Evolutionary conservation across 768 basidiomycete genomes (phyloP).

Genomic region (Boletus rubropictus): DNA sequence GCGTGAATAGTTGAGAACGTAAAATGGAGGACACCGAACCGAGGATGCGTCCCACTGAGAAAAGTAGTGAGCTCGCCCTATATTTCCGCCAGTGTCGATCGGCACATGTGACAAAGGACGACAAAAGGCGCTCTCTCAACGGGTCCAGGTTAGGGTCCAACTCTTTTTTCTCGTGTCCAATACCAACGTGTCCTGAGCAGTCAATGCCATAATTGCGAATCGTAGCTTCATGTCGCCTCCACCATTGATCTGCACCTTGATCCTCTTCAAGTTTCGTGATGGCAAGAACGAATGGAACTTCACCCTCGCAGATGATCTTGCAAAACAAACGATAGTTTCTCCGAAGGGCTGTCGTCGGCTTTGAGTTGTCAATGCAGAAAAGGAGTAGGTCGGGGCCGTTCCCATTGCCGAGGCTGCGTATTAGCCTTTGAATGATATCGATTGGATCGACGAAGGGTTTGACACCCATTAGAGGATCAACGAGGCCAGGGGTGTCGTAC

Average conservation of each 20-base stretch:
- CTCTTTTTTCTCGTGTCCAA: conserved; percentile 25
- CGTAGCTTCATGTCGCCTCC: conserved; percentile 21
- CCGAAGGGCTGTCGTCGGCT: conserved; percentile 21
- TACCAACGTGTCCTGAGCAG: conserved; percentile 29
- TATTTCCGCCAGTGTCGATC: conserved; percentile 8
- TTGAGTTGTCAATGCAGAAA: conserved; percentile 28
- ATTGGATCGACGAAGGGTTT: conserved; percentile 20
- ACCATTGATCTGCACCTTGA: conserved; percentile 31
- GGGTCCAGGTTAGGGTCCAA: conserved; percentile 14
- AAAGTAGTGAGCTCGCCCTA: conserved; percentile 2
- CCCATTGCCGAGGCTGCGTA: conserved; percentile 26
- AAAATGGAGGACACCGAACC: conserved; percentile 5
- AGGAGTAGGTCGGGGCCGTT: conserved; percentile 28
- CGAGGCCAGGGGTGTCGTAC: conserved; percentile 32
- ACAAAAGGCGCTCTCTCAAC: conserved; percentile 22
- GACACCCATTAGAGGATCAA: conserved; percentile 21
- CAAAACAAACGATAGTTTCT: conserved; percentile 27
- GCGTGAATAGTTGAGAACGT: conserved; percentile 7
- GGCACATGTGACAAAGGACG: conserved; percentile 12
- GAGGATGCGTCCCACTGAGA: conserved; percentile 6
- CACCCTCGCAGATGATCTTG: conserved; percentile 22
- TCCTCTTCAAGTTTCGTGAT: conserved; percentile 28
- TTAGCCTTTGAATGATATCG: conserved; percentile 23
- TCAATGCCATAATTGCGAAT: conserved; percentile 14
- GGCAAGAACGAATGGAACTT: conserved; percentile 26